Percentiles rank a stretch among this genome's conserved stretches.
phyloP scores from a whole-genome alignment of 257 asterid species.

The Echium plantagineum region DNA sequence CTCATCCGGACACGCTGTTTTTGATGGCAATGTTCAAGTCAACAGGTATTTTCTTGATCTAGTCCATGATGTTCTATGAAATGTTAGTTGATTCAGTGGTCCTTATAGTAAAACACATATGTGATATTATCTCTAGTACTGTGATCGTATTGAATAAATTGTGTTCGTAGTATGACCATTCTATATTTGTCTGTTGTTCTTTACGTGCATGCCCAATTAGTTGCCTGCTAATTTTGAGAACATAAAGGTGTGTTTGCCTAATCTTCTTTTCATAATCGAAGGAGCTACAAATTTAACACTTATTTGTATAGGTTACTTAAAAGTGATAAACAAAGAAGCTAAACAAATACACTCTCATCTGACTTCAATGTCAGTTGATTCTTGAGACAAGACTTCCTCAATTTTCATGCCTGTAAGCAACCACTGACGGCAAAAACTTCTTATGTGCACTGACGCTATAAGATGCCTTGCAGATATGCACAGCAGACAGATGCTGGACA shows the following conservation, averaged over 20 bases:
- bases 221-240: too few species aligned
- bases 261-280: not conserved
- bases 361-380: too few species aligned
- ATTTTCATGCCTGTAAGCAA: too few species aligned
- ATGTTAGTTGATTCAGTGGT: not conserved
- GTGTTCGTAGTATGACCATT: not conserved
- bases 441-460: not conserved
- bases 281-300: not conserved
- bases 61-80: not conserved
- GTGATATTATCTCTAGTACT: not conserved
- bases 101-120: too few species aligned
- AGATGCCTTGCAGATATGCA: slow-evolving; percentile 45
- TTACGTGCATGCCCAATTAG: too few species aligned
- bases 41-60: slow-evolving; percentile 44
- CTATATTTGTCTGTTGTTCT: too few species aligned
- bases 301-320: not conserved
- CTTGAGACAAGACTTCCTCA: too few species aligned
- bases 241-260: not conserved
- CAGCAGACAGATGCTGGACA: slow-evolving; percentile 99
- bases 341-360: too few species aligned
- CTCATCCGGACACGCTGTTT: slow-evolving; percentile 77
- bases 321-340: not conserved
- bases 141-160: too few species aligned
- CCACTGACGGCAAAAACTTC: too few species aligned
- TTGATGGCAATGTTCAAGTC: slow-evolving; percentile 89